Evolutionary conservation across 2,329 filamentous ascomycete genomes (phyloP).

Genomic region (Fusarium pininemorale): DNA sequence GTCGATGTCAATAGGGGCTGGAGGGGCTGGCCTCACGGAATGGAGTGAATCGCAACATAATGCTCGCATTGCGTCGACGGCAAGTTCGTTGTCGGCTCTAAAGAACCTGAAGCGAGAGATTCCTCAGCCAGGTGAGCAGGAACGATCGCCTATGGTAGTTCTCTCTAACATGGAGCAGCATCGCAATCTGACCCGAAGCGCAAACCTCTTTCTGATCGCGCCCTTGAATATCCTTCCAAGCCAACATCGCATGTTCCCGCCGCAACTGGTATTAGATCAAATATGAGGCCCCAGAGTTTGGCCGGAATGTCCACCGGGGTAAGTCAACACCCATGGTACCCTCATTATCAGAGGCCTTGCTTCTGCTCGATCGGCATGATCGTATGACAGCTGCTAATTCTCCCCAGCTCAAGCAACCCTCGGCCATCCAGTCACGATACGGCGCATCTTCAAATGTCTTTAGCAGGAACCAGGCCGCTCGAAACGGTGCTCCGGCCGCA

Average conservation of each 20-base stretch:
- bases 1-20: slow-evolving; percentile 36
- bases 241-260: slow-evolving; percentile 50
- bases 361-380: background rate
- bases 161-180: slow-evolving; percentile 50
- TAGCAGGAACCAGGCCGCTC: slow-evolving; percentile 65
- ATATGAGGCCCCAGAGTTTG: slow-evolving; percentile 57
- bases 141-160: background rate
- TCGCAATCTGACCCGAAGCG: slow-evolving; percentile 67
- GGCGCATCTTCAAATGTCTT: slow-evolving; percentile 57
- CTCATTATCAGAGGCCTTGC: background rate
- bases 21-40: slow-evolving; percentile 58
- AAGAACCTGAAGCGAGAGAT: slow-evolving; percentile 63
- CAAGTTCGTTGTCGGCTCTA: slow-evolving; percentile 50
- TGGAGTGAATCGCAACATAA: slow-evolving; percentile 71
- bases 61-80: slow-evolving; percentile 56
- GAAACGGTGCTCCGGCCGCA: slow-evolving; percentile 59
- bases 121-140: slow-evolving; percentile 54
- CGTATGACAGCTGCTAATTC: slow-evolving; percentile 5
- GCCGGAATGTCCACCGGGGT: slow-evolving; percentile 44
- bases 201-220: slow-evolving; percentile 65
- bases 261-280: slow-evolving; percentile 53
- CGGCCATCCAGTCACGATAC: slow-evolving; percentile 48
- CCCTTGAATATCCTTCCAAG: slow-evolving; percentile 59
- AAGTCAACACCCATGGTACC: slow-evolving; percentile 11
- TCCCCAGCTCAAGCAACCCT: slow-evolving; percentile 48